Conservation (phyloP, 306 rosid species). For the Quercus cerris region DNA sequence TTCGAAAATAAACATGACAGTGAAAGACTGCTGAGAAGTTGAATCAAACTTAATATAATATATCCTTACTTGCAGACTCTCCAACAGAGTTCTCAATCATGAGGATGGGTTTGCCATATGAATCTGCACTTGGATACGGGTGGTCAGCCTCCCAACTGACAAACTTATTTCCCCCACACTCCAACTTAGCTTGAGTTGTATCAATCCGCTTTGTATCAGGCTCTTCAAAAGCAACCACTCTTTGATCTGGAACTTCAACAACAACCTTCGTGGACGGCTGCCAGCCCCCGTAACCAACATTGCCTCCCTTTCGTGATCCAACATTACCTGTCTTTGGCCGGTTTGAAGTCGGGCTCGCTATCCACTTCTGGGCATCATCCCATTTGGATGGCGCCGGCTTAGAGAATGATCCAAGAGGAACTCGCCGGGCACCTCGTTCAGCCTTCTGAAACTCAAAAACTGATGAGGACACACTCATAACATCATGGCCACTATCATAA, state of each 20-base stretch:
- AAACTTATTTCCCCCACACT: conserved; percentile 54
- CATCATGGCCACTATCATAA: conserved; percentile 56
- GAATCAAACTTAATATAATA: conserved; percentile 12
- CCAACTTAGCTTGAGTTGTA: conserved; percentile 66
- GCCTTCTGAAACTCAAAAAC: conserved; percentile 86
- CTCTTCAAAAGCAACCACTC: conserved; percentile 54
- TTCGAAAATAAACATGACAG: background rate
- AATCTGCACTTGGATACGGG: conserved; percentile 58
- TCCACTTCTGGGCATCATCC: conserved; percentile 99
- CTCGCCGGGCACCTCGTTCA: conserved; percentile 69
- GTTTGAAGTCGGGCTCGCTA: conserved; percentile 82
- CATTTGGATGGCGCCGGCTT: conserved; percentile 95
- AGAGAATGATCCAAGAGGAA: conserved; percentile 70
- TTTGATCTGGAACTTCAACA: conserved; percentile 77
- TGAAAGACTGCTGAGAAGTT: background rate
- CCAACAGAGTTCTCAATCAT: conserved; percentile 44
- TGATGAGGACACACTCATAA: conserved; percentile 45
- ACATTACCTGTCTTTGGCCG: conserved; percentile 58
- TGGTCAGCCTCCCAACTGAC: conserved; percentile 69
- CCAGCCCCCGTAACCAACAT: conserved; percentile 52
- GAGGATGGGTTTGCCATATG: conserved; percentile 54
- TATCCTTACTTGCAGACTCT: conserved; percentile 43
- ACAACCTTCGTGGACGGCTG: conserved; percentile 71
- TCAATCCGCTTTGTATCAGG: conserved; percentile 90
- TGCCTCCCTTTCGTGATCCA: conserved; percentile 50